Evolutionary conservation across 2,329 filamentous ascomycete genomes (phyloP).

Genomic region (Beauveria caledonica): DNA sequence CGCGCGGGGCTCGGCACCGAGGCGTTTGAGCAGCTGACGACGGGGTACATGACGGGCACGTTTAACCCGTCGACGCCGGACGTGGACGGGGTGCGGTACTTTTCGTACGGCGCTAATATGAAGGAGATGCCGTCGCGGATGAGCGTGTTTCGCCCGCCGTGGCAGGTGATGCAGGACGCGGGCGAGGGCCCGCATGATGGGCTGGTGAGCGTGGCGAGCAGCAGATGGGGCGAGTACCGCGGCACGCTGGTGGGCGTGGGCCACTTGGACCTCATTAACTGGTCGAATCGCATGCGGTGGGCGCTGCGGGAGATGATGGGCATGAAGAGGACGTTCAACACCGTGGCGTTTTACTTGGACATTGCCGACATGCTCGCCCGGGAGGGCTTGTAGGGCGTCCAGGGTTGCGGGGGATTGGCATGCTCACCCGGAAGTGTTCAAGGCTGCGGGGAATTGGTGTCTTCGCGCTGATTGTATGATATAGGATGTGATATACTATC

Average conservation of each 20-base stretch:
- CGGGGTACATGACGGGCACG: constrained; percentile 45
- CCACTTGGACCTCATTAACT: constrained; percentile 60
- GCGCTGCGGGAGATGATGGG: constrained; percentile 45
- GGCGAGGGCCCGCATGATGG: constrained; percentile 56
- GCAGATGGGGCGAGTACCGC: constrained; percentile 55
- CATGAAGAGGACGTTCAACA: constrained; percentile 52
- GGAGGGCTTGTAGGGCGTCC: constrained; percentile 38
- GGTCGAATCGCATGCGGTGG: constrained; percentile 54
- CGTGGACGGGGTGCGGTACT: constrained; percentile 45
- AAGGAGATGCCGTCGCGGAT: constrained; percentile 47
- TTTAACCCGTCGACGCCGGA: constrained; percentile 54
- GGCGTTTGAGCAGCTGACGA: constrained; percentile 54
- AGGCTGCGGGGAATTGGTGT: background rate
- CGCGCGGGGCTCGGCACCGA: constrained; percentile 46
- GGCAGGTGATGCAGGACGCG: constrained; percentile 37
- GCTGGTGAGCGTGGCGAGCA: constrained; percentile 57
- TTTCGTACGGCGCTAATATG: constrained; percentile 52
- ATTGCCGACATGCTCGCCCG: constrained; percentile 64
- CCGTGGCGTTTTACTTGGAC: constrained; percentile 58
- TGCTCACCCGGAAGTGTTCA: constrained; percentile 55
- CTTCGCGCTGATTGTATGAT: background rate
- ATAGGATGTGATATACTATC: background rate
- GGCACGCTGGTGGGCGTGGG: constrained; percentile 54
- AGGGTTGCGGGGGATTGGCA: constrained; percentile 22
- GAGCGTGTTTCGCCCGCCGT: constrained; percentile 53